phyloP scores from a whole-genome alignment of 1,139 yeast species.

The Debaryomyces coudertii region DNA sequence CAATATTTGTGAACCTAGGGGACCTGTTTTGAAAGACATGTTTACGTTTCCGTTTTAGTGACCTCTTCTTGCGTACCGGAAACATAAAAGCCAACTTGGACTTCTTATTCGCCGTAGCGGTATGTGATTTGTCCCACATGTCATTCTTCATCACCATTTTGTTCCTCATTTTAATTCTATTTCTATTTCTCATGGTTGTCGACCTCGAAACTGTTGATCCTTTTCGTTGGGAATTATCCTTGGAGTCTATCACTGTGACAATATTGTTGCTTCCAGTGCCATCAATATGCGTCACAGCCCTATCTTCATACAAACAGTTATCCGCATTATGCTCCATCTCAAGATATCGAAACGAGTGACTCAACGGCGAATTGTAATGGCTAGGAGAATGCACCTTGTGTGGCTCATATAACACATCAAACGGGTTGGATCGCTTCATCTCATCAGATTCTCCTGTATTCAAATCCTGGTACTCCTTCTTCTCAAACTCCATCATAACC shows the following conservation, averaged over 20 bases:
- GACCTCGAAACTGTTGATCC: constrained; percentile 36
- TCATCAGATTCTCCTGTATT: not conserved
- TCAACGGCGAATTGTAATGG: not conserved
- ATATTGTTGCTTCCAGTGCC: not conserved
- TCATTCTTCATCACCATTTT: constrained; percentile 28
- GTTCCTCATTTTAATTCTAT: constrained; percentile 34
- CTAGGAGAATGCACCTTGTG: not conserved
- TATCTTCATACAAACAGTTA: not conserved
- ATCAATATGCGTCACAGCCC: not conserved
- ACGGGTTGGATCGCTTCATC: constrained; percentile 1
- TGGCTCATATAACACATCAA: constrained; percentile 5
- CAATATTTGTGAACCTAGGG: constrained; percentile 29
- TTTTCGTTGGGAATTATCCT: constrained; percentile 22
- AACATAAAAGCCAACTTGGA: constrained; percentile 27
- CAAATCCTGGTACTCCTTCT: not conserved
- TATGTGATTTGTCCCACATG: not conserved
- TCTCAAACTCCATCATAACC: not conserved
- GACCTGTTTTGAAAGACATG: constrained; percentile 21
- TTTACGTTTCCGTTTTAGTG: constrained; percentile 30
- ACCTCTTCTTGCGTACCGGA: constrained; percentile 40
- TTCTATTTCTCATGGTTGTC: constrained; percentile 38
- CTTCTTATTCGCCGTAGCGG: constrained; percentile 5
- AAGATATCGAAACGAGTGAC: not conserved
- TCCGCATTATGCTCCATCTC: not conserved
- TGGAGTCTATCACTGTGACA: constrained; percentile 32